Evolutionary conservation across 2,329 filamentous ascomycete genomes (phyloP).

Genomic region (Coniochaeta sp.): DNA sequence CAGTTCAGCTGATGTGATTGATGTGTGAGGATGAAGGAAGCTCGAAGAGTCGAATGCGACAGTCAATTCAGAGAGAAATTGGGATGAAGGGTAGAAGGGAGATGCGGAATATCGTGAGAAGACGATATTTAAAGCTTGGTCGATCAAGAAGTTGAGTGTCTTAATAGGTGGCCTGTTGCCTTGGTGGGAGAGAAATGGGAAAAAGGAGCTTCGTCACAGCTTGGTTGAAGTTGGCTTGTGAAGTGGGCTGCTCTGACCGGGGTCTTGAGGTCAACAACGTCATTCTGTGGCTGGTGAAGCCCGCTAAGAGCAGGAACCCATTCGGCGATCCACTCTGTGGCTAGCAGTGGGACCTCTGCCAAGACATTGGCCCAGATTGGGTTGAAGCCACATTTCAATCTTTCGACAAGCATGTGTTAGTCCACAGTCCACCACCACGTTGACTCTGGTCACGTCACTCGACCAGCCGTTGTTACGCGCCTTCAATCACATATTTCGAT

Average conservation of each 20-base stretch:
- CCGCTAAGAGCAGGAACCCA: neutral
- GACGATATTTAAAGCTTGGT: neutral
- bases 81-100: neutral
- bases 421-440: too few species aligned
- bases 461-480: too few species aligned
- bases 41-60: neutral
- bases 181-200: neutral
- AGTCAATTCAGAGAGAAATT: neutral
- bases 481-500: too few species aligned
- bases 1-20: neutral
- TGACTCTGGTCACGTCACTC: too few species aligned
- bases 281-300: conserved; percentile 5
- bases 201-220: conserved; percentile 2
- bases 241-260: conserved; percentile 3
- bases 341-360: too few species aligned
- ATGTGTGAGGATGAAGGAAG: neutral
- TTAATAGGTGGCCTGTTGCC: conserved; percentile 1
- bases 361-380: too few species aligned
- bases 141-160: neutral
- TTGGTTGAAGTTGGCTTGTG: conserved; percentile 1
- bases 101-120: neutral
- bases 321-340: neutral
- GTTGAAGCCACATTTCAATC: too few species aligned
- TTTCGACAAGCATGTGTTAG: too few species aligned
- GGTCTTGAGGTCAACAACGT: conserved; percentile 3